phyloP scores from a whole-genome alignment of 176 grass and related monocot genomes.

The Aegilops longissima region DNA sequence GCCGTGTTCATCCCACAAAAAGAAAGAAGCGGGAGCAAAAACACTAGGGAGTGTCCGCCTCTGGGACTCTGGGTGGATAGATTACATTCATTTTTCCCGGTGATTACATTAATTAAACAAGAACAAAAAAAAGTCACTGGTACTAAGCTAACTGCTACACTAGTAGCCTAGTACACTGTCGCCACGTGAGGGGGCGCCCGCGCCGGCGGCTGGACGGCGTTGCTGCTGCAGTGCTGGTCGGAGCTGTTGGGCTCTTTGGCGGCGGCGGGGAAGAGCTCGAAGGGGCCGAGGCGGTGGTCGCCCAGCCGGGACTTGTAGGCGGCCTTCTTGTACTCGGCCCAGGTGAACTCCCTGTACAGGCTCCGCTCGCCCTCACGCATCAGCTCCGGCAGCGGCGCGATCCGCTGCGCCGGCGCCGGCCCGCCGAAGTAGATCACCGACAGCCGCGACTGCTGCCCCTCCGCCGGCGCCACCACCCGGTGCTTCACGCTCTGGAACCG shows the following conservation, averaged over 20 bases:
- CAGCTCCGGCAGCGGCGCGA: conserved; percentile 64
- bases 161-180: not conserved
- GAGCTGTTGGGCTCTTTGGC: not conserved
- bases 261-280: conserved; percentile 41
- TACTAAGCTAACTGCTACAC: not conserved
- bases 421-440: conserved; percentile 90
- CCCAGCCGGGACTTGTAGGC: conserved; percentile 59
- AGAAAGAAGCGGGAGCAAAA: not conserved
- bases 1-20: not conserved
- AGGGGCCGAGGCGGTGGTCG: conserved; percentile 62
- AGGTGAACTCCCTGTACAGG: conserved; percentile 83
- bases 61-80: no score
- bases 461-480: conserved; percentile 68
- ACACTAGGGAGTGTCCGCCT: not conserved
- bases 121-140: not conserved
- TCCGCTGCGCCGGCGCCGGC: conserved; percentile 41
- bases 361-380: conserved; percentile 61
- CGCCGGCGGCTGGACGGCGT: not conserved
- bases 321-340: conserved; percentile 77
- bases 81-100: no score
- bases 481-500: conserved; percentile 81
- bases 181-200: not conserved
- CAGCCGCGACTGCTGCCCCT: conserved; percentile 43
- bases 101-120: not conserved
- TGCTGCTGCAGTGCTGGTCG: not conserved